phyloP scores from a whole-genome alignment of 306 rosid species.

The Fragaria nilgerrensis region DNA sequence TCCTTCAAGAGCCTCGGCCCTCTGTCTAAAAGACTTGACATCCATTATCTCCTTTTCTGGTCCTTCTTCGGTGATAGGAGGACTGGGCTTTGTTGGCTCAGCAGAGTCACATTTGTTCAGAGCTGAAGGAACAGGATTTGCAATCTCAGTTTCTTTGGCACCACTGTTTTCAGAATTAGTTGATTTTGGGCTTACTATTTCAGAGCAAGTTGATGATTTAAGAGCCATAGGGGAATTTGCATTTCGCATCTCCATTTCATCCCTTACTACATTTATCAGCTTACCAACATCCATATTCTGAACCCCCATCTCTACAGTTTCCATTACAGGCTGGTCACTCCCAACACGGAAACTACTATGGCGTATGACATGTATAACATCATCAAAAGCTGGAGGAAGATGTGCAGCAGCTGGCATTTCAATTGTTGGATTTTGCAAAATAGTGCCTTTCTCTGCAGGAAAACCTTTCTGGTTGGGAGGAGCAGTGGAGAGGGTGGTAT shows the following conservation, averaged over 20 bases:
- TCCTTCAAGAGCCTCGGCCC: conserved; percentile 98
- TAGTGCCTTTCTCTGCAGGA: conserved; percentile 51
- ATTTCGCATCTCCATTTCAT: conserved; percentile 66
- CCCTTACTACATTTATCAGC: conserved; percentile 65
- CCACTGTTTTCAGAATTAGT: conserved; percentile 42
- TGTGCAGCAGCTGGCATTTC: conserved; percentile 60
- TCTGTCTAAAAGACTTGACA: conserved; percentile 85
- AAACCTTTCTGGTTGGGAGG: conserved; percentile 45
- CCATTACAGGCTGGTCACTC: conserved; percentile 74
- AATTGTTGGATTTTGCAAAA: conserved; percentile 38
- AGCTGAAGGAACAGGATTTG: conserved; percentile 31
- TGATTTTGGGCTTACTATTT: conserved; percentile 46
- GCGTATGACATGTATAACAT: conserved; percentile 89
- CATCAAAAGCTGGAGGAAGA: conserved; percentile 90
- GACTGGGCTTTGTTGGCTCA: conserved; percentile 40
- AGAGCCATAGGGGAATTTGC: conserved; percentile 33
- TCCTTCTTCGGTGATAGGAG: conserved; percentile 59
- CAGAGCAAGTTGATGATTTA: conserved; percentile 55
- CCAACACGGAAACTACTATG: conserved; percentile 97
- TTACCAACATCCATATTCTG: conserved; percentile 85
- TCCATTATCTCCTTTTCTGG: conserved; percentile 67
- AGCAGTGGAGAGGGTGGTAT: conserved; percentile 36
- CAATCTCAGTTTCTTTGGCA: conserved; percentile 46
- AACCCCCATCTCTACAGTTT: conserved; percentile 83
- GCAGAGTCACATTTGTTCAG: conserved; percentile 44